These are phyloP conservation scores for Ceriops tagal DNA, from an alignment of 345 rosid genomes.

Conservation along the genomic window DNA sequence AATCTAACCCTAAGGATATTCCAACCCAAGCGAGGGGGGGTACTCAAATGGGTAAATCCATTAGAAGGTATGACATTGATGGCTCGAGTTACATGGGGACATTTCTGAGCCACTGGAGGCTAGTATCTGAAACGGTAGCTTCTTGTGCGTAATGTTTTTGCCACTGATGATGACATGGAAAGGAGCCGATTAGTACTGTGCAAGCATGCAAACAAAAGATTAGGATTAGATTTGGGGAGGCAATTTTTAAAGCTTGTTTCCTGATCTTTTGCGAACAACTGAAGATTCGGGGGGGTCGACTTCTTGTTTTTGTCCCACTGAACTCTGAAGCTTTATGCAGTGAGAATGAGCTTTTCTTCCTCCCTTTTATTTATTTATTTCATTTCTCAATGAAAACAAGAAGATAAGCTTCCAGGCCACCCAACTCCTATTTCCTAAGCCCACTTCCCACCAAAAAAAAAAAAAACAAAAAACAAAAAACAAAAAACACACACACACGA, in stretches of 20 bases:
- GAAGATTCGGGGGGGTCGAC: slow-evolving; percentile 47
- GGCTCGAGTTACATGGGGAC: background rate
- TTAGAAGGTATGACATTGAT: background rate
- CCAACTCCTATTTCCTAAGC: background rate
- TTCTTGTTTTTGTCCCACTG: slow-evolving; percentile 29
- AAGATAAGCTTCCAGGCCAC: background rate
- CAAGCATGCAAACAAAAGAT: slow-evolving; percentile 42
- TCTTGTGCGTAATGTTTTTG: background rate
- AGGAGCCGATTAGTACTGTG: slow-evolving; percentile 25
- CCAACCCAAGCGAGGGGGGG: too few species aligned
- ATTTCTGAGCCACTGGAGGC: background rate
- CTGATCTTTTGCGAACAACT: slow-evolving; percentile 36
- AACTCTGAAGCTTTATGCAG: slow-evolving; percentile 28
- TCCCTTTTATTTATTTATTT: slow-evolving; percentile 27
- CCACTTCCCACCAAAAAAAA: background rate
- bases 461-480: background rate
- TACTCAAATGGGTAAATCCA: background rate
- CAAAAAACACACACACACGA: too few species aligned
- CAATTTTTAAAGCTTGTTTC: slow-evolving; percentile 27
- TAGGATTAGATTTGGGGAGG: slow-evolving; percentile 26
- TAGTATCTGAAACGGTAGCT: slow-evolving; percentile 6
- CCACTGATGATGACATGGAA: slow-evolving; percentile 30
- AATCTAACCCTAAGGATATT: too few species aligned
- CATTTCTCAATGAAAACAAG: slow-evolving; percentile 26
- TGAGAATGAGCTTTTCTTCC: slow-evolving; percentile 45